A percentile compares a stretch with the other conserved stretches of the same genome.
phyloP scores from a whole-genome alignment of 768 basidiomycete genomes.

The Crepidotus variabilis region DNA sequence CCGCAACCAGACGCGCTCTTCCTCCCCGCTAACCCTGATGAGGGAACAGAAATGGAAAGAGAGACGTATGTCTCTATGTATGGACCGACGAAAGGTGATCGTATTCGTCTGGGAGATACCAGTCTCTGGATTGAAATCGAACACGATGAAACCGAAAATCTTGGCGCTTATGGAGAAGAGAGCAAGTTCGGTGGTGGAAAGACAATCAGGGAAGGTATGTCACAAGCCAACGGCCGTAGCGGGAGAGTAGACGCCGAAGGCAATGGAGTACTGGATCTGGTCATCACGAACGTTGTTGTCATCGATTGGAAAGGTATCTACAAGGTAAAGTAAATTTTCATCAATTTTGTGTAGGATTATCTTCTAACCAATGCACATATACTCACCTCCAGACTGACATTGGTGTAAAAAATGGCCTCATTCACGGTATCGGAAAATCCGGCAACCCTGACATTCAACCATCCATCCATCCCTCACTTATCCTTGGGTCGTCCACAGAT shows the following conservation, averaged over 20 bases:
- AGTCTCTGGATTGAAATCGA: slow-evolving; percentile 91
- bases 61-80: slow-evolving; percentile 90
- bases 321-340: slow-evolving; percentile 51
- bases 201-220: slow-evolving; percentile 95
- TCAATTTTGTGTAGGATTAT: not conserved
- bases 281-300: slow-evolving; percentile 94
- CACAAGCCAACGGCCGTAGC: slow-evolving; percentile 54
- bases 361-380: not conserved
- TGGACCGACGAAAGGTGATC: slow-evolving; percentile 91
- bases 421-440: slow-evolving; percentile 91
- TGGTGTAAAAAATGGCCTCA: slow-evolving; percentile 79
- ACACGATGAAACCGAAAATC: slow-evolving; percentile 59
- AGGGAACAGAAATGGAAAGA: slow-evolving; percentile 56
- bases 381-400: slow-evolving; percentile 74
- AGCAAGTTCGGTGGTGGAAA: slow-evolving; percentile 95
- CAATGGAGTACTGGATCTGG: slow-evolving; percentile 74
- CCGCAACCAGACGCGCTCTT: slow-evolving; percentile 61
- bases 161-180: slow-evolving; percentile 77
- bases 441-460: slow-evolving; percentile 96
- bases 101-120: slow-evolving; percentile 86
- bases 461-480: slow-evolving; percentile 62
- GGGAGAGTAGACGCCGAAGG: slow-evolving; percentile 50
- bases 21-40: slow-evolving; percentile 22
- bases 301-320: slow-evolving; percentile 94
- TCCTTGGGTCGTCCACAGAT: slow-evolving; percentile 90